These are phyloP conservation scores for Pichia thaimueangensis DNA, from an alignment of 805 yeast species.

Conservation along the genomic window DNA sequence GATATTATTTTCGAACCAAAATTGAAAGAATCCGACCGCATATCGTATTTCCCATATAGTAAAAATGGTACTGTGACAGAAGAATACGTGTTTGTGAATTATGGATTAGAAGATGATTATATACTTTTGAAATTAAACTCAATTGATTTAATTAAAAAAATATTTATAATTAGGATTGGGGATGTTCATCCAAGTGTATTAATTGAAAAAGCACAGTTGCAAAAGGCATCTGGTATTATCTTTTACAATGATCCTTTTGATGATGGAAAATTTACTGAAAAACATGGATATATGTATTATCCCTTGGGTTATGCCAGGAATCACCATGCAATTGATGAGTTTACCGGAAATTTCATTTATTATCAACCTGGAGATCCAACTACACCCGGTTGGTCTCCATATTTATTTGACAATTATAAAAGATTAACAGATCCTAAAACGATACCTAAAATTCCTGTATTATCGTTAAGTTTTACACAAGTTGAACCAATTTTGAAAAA, in stretches of 20 bases:
- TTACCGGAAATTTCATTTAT: constrained; percentile 50
- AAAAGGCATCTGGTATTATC: constrained; percentile 59
- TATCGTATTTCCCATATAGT: constrained; percentile 56
- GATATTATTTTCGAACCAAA: constrained; percentile 40
- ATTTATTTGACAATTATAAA: constrained; percentile 28
- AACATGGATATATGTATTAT: constrained; percentile 49
- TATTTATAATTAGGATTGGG: constrained; percentile 54
- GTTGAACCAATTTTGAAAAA: constrained; percentile 35
- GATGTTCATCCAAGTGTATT: constrained; percentile 46
- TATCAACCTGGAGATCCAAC: constrained; percentile 74
- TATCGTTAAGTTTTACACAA: constrained; percentile 43
- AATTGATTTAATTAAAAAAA: constrained; percentile 45
- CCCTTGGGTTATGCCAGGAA: constrained; percentile 66
- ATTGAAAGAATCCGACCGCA: constrained; percentile 38
- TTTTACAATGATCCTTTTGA: constrained; percentile 54
- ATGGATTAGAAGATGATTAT: constrained; percentile 55
- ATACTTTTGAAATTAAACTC: constrained; percentile 32
- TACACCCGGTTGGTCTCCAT: constrained; percentile 65
- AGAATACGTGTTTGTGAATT: constrained; percentile 52
- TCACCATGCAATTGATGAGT: constrained; percentile 54
- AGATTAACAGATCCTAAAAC: constrained; percentile 34
- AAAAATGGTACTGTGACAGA: constrained; percentile 56
- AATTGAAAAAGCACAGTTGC: constrained; percentile 52
- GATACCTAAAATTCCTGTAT: constrained; percentile 47
- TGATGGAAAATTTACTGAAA: constrained; percentile 48